These are phyloP conservation scores for Cladosporium halotolerans DNA, from an alignment of 2,329 filamentous ascomycete species.

Conservation along the genomic window DNA sequence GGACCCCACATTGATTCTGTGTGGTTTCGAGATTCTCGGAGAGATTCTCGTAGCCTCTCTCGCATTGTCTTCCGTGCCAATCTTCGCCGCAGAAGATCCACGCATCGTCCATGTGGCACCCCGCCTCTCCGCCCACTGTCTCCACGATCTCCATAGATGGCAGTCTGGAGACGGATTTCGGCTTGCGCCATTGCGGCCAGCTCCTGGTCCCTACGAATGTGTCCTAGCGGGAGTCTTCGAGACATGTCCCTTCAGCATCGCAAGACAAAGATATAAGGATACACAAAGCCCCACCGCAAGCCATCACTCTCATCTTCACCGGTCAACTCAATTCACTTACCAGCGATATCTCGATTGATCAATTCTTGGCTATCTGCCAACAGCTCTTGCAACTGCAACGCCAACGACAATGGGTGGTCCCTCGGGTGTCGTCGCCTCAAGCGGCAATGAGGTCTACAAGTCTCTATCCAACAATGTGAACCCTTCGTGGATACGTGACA, in stretches of 20 bases:
- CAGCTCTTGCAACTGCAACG: no score
- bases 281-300: background rate
- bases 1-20: background rate
- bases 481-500: slow-evolving; percentile 14
- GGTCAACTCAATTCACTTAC: background rate
- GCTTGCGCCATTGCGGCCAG: background rate
- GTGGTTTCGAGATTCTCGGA: slow-evolving; percentile 1
- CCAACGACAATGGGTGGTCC: slow-evolving; percentile 8
- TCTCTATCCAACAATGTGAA: slow-evolving; percentile 16
- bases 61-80: background rate
- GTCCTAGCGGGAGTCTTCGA: background rate
- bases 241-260: background rate
- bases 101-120: background rate
- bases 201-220: background rate
- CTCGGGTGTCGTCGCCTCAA: slow-evolving; percentile 12
- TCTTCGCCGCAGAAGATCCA: background rate
- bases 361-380: no score
- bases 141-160: slow-evolving; percentile 4
- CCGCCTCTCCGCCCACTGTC: slow-evolving; percentile 5
- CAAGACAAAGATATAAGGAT: background rate
- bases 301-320: background rate
- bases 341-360: no score
- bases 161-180: background rate
- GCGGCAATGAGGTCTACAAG: slow-evolving; percentile 16
- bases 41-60: background rate